phyloP scores from a whole-genome alignment of 148 eudicot species.

The Amaranthus hypochondriacus region DNA sequence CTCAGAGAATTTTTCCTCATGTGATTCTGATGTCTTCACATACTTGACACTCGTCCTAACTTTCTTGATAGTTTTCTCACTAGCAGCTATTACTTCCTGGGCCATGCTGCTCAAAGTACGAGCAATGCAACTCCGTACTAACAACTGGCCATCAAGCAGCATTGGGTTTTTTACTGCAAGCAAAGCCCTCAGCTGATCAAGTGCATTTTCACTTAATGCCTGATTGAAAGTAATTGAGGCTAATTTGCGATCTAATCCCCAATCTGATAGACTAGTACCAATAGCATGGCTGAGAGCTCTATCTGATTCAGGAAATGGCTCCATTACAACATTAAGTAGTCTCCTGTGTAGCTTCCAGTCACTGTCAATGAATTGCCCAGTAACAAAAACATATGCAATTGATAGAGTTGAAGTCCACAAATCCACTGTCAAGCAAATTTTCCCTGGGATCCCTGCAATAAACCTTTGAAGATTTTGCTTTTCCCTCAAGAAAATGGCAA shows the following conservation, averaged over 20 bases:
- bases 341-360: constrained; percentile 76
- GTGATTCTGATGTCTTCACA: constrained; percentile 64
- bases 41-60: constrained; percentile 82
- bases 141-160: constrained; percentile 63
- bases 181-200: constrained; percentile 60
- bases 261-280: constrained; percentile 72
- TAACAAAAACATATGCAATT: constrained; percentile 56
- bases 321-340: constrained; percentile 78
- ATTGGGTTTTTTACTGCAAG: constrained; percentile 67
- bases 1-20: constrained; percentile 70
- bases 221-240: constrained; percentile 66
- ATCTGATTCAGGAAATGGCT: constrained; percentile 77
- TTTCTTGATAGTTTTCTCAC: constrained; percentile 50
- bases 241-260: constrained; percentile 62
- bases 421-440: constrained; percentile 60
- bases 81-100: constrained; percentile 43
- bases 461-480: constrained; percentile 54
- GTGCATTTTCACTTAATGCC: constrained; percentile 37
- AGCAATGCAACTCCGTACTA: constrained; percentile 68
- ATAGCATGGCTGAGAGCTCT: constrained; percentile 76
- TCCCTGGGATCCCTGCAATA: constrained; percentile 61
- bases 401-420: constrained; percentile 57
- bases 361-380: constrained; percentile 61
- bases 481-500: constrained; percentile 59
- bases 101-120: constrained; percentile 71